These are phyloP conservation scores for Boeremia exigua DNA, from an alignment of 2,329 filamentous ascomycete species.

Conservation along the genomic window DNA sequence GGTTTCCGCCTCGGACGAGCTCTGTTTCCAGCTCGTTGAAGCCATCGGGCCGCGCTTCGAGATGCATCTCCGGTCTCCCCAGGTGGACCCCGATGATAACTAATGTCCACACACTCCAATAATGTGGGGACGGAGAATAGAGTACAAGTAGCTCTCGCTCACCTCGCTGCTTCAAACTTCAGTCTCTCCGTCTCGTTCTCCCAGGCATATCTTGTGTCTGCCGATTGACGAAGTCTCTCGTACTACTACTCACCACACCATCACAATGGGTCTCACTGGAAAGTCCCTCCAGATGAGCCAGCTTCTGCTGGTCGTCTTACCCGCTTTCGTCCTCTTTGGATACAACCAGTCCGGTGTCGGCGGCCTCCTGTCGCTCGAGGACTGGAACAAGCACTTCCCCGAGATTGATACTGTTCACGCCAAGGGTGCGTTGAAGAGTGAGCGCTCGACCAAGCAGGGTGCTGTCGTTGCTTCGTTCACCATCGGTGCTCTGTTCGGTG, in stretches of 20 bases:
- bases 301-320: conserved; percentile 48
- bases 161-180: conserved; percentile 5
- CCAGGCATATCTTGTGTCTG: conserved; percentile 9
- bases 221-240: conserved; percentile 14
- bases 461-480: conserved; percentile 55
- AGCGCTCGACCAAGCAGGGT: conserved; percentile 55
- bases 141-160: conserved; percentile 28
- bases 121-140: conserved; percentile 26
- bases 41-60: conserved; percentile 5
- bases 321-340: conserved; percentile 57
- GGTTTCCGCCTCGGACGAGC: conserved; percentile 6
- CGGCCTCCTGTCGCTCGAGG: conserved; percentile 51
- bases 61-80: conserved; percentile 5
- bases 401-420: conserved; percentile 57
- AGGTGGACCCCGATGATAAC: conserved; percentile 12
- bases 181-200: conserved; percentile 14
- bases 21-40: conserved; percentile 5
- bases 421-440: conserved; percentile 49
- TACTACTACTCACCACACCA: not conserved
- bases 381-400: conserved; percentile 55
- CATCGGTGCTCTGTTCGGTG: conserved; percentile 55
- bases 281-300: conserved; percentile 39
- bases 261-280: conserved; percentile 29
- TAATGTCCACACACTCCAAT: conserved; percentile 23
- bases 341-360: conserved; percentile 61